Percentiles rank a stretch among this genome's conserved stretches.
Evolutionary conservation across 306 rosid species (phyloP).

Genomic region (Cicer cuneatum): DNA sequence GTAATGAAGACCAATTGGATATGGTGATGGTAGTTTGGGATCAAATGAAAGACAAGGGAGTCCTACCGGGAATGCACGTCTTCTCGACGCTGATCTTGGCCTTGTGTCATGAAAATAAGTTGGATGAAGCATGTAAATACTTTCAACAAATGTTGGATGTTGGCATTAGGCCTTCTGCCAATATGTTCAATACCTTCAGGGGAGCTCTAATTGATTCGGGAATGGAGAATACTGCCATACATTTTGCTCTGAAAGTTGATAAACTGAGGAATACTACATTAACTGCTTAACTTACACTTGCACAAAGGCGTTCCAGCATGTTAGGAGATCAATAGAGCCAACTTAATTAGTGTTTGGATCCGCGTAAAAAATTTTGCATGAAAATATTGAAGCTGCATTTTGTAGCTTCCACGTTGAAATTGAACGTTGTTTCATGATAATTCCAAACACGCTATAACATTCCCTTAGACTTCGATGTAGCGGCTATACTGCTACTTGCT

Average conservation of each 20-base stretch:
- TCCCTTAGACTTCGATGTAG: too few species aligned
- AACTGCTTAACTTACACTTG: conserved; percentile 39
- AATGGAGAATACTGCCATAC: conserved; percentile 50
- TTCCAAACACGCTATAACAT: too few species aligned
- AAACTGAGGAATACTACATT: conserved; percentile 67
- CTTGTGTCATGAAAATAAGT: conserved; percentile 65
- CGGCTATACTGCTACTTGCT: too few species aligned
- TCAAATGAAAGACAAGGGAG: conserved; percentile 69
- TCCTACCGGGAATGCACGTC: conserved; percentile 84
- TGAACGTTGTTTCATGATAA: too few species aligned
- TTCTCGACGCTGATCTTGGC: conserved; percentile 68
- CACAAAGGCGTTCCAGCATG: background rate
- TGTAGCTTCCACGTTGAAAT: too few species aligned
- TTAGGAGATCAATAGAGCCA: conserved; percentile 1
- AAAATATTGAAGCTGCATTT: too few species aligned
- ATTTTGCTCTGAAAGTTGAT: conserved; percentile 58
- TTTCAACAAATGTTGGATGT: conserved; percentile 78
- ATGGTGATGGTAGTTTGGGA: conserved; percentile 73
- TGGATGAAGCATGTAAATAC: conserved; percentile 78
- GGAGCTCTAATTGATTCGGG: conserved; percentile 64
- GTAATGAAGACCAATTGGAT: conserved; percentile 65
- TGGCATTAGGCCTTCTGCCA: conserved; percentile 79
- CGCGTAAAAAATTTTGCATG: too few species aligned
- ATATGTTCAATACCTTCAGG: conserved; percentile 67
- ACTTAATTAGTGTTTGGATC: background rate